Evolutionary conservation across 2,329 filamentous ascomycete genomes (phyloP), one percentile per base, ranked within the genome.

Genomic region (Apiospora aurea): DNA sequence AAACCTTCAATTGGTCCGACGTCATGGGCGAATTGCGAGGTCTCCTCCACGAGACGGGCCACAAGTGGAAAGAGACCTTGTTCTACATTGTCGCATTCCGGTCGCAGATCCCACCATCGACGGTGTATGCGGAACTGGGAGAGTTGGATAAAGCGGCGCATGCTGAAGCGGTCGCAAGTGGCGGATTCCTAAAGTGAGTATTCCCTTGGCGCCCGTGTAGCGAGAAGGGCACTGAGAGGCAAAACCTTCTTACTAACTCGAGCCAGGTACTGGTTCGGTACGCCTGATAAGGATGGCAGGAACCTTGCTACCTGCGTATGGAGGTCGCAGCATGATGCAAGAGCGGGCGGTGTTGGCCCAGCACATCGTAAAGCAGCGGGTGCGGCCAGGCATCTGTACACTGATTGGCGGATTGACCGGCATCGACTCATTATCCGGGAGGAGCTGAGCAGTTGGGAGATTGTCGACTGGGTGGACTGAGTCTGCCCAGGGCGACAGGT

Each of bases 51-150:
- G 79, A 82, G 11, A 86, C 87, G 16, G 82, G 82, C 7, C 82
- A 87, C 74, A 73, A 72, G 2, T 96, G 93, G 90, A 87, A 85
- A 70, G 84, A 87, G 72, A 88, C 87, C 69, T 87, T 85, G 41
- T 97, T 96, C 84, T 97, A 96, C 82, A 91, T 96, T 71, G 94
- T 97, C 53, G 92, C 92, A 5, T 97, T 97, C 82, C 89, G 94
- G 21, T 96, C 93, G 7, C 88, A 87, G 75, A 89, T 97, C 71
- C 90, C 91, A 49, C 85, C 88, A 1, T 88, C 86, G 16, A 92
- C 92, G 1, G 90, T 94, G 74, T 90, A 90, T 72, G 88, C 88
- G 14, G 87, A 92, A 72, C 87, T 97, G 51, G 91, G 91, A 53
- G 86, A 87, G 38, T 86, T 97, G 44, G 95, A 97, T 82, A 91